A percentile compares a stretch with the other conserved stretches of the same genome.
Conservation (phyloP, 2,329 filamentous ascomycete genomes). For the Hirsutella rhossiliensis region DNA sequence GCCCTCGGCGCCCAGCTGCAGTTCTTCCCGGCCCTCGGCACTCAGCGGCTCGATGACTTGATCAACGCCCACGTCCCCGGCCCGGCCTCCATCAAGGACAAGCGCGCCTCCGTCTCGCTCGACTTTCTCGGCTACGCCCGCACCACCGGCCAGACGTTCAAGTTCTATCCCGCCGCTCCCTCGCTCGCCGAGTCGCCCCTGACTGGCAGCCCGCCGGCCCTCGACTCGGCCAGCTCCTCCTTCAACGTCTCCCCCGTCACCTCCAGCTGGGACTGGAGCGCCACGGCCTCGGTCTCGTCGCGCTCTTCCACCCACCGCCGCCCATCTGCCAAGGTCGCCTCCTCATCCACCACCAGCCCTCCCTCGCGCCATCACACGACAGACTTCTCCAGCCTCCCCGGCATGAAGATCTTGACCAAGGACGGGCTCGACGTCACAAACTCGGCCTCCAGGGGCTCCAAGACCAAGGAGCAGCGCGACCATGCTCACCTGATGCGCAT, state of each 20-base stretch:
- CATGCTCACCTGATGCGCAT: slow-evolving; percentile 56
- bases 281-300: slow-evolving; percentile 17
- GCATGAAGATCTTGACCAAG: slow-evolving; percentile 56
- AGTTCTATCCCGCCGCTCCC: slow-evolving; percentile 40
- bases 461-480: slow-evolving; percentile 56
- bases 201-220: slow-evolving; percentile 21
- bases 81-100: slow-evolving; percentile 40
- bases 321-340: slow-evolving; percentile 12
- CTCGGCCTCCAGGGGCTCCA: slow-evolving; percentile 47
- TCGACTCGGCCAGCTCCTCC: slow-evolving; percentile 34
- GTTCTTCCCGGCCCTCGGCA: slow-evolving; percentile 54
- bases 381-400: slow-evolving; percentile 43
- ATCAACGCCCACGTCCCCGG: slow-evolving; percentile 46
- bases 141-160: slow-evolving; percentile 44
- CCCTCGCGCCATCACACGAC: slow-evolving; percentile 16
- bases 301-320: slow-evolving; percentile 14
- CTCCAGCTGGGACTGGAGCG: slow-evolving; percentile 34
- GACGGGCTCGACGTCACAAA: slow-evolving; percentile 52
- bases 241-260: slow-evolving; percentile 37
- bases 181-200: slow-evolving; percentile 28
- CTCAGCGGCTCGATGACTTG: slow-evolving; percentile 47
- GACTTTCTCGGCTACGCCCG: slow-evolving; percentile 45
- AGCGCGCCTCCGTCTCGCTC: slow-evolving; percentile 43
- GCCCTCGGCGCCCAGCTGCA: slow-evolving; percentile 44
- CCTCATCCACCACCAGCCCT: neutral